These are phyloP conservation scores for Venturia effusa DNA, from an alignment of 2,329 filamentous ascomycete species.

Conservation along the genomic window DNA sequence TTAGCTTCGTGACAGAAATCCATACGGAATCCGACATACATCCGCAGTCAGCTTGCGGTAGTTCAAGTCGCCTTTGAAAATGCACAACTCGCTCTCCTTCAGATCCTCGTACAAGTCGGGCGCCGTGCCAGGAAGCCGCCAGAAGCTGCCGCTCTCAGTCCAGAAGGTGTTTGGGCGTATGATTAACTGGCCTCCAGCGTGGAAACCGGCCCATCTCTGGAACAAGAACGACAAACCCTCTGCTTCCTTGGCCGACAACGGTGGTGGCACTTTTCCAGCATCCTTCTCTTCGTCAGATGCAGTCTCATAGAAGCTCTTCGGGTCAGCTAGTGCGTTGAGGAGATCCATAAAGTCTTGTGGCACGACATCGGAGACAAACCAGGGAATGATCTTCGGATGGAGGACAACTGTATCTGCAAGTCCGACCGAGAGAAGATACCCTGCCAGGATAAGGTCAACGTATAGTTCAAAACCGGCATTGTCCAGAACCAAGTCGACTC, in stretches of 20 bases:
- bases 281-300: conserved; percentile 55
- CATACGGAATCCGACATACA: conserved; percentile 41
- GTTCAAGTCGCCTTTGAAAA: conserved; percentile 97
- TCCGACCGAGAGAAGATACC: conserved; percentile 74
- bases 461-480: conserved; percentile 97
- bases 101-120: conserved; percentile 64
- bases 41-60: conserved; percentile 89
- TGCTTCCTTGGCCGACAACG: conserved; percentile 57
- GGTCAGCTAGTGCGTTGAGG: conserved; percentile 66
- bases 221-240: conserved; percentile 67
- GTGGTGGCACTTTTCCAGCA: conserved; percentile 43
- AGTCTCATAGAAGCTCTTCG: conserved; percentile 67
- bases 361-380: conserved; percentile 95
- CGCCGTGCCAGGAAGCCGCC: conserved; percentile 65
- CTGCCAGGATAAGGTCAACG: conserved; percentile 84
- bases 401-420: conserved; percentile 81
- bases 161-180: conserved; percentile 83
- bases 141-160: conserved; percentile 81
- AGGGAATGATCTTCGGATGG: conserved; percentile 89
- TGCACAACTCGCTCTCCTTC: conserved; percentile 71
- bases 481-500: conserved; percentile 90
- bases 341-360: conserved; percentile 78
- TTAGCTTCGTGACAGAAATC: neutral
- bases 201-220: conserved; percentile 65
- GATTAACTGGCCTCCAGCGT: conserved; percentile 73